These are phyloP conservation scores for Juncus effusus DNA, from an alignment of 176 grass and related monocot species.

Conservation along the genomic window DNA sequence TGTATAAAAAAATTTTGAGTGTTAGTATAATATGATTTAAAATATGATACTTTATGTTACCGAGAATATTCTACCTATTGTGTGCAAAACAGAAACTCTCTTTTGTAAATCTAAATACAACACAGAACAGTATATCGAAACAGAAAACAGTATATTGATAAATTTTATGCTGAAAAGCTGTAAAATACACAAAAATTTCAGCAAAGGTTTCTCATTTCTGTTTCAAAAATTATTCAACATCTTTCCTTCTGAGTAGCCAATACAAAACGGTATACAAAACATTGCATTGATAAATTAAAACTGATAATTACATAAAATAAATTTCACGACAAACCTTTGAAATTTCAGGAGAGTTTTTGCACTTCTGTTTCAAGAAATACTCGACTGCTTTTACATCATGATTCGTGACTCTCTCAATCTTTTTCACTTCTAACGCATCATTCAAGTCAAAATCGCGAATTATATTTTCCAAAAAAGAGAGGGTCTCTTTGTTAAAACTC, in stretches of 20 bases:
- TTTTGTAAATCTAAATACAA: background rate
- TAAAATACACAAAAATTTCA: constrained; percentile 35
- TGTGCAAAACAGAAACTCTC: too few species aligned
- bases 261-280: background rate
- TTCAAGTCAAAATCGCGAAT: constrained; percentile 54
- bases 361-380: constrained; percentile 92
- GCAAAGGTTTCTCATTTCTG: constrained; percentile 71
- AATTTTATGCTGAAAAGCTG: too few species aligned
- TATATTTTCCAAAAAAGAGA: constrained; percentile 60
- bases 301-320: too few species aligned
- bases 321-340: constrained; percentile 44
- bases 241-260: constrained; percentile 28
- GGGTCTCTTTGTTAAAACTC: constrained; percentile 55
- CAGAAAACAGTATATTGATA: background rate
- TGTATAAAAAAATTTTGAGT: too few species aligned
- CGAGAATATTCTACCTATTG: too few species aligned
- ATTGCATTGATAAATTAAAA: too few species aligned
- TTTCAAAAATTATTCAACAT: constrained; percentile 90
- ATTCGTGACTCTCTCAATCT: constrained; percentile 84
- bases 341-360: constrained; percentile 66
- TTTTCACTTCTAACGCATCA: constrained; percentile 78
- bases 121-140: background rate
- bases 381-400: constrained; percentile 95
- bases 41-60: too few species aligned
- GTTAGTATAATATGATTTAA: too few species aligned